Conservation (phyloP, 768 basidiomycete genomes). For the Russula dissimulans region DNA sequence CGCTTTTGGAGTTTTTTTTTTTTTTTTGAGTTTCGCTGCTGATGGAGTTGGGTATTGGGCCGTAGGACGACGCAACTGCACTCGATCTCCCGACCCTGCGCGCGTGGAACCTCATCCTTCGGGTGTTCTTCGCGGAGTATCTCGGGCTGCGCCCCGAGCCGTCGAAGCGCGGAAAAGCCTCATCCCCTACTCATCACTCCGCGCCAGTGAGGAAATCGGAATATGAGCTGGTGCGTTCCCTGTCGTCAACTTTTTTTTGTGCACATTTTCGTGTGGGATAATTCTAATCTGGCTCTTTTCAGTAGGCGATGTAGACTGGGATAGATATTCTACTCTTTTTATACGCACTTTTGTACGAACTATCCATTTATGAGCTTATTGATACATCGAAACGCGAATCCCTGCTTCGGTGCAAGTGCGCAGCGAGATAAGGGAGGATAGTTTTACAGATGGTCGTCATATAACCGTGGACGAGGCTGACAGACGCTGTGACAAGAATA, state of each 20-base stretch:
- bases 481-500: slow-evolving; percentile 57
- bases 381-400: too few species aligned
- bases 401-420: too few species aligned
- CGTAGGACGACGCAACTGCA: slow-evolving; percentile 81
- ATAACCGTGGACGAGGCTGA: slow-evolving; percentile 57
- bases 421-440: too few species aligned
- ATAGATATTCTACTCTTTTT: background rate
- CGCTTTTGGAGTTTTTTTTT: background rate
- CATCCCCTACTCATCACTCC: background rate
- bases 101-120: slow-evolving; percentile 81
- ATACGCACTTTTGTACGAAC: background rate
- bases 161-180: background rate
- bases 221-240: slow-evolving; percentile 4
- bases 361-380: too few species aligned
- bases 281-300: background rate
- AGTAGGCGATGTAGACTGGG: background rate
- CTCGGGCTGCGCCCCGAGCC: slow-evolving; percentile 53
- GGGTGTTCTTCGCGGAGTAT: slow-evolving; percentile 88
- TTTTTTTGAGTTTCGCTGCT: slow-evolving; percentile 7
- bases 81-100: slow-evolving; percentile 79
- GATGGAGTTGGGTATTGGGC: background rate
- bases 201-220: slow-evolving; percentile 14
- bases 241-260: too few species aligned
- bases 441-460: slow-evolving; percentile 18
- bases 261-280: too few species aligned